These are phyloP conservation scores for Coelastrella sp. DNA, from an alignment of 139 green algal genomes.

Conservation along the genomic window DNA sequence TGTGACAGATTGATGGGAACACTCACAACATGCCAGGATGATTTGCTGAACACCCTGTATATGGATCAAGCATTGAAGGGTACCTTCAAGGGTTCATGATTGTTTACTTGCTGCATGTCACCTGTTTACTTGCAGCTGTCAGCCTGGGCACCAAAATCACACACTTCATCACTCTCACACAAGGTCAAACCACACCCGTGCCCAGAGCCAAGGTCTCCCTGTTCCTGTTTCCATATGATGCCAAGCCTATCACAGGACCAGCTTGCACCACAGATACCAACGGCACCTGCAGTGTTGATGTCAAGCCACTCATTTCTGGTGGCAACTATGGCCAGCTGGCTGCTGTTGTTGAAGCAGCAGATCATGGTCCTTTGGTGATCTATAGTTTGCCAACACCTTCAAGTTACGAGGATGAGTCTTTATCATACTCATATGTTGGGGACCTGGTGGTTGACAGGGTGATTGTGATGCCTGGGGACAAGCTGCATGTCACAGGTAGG, in stretches of 20 bases:
- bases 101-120: not conserved
- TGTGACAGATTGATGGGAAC: no score
- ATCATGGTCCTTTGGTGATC: constrained; percentile 27
- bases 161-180: constrained; percentile 17
- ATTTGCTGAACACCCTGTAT: no score
- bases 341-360: constrained; percentile 4
- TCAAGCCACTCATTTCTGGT: not conserved
- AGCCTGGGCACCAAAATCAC: constrained; percentile 12
- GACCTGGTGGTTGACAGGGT: constrained; percentile 56
- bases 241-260: not conserved
- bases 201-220: not conserved
- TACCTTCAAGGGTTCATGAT: not conserved
- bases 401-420: not conserved
- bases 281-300: constrained; percentile 32
- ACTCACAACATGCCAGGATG: no score
- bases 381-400: not conserved
- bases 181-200: not conserved
- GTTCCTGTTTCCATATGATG: not conserved
- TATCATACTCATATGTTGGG: constrained; percentile 7
- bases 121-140: not conserved
- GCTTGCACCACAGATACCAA: constrained; percentile 2
- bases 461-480: constrained; percentile 55
- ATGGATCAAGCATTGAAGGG: no score
- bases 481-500: constrained; percentile 53
- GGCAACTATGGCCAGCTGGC: not conserved